A percentile compares a stretch with the other conserved stretches of the same genome.
Evolutionary conservation across 305 asterid genomes (phyloP).

Genomic region (Solanum hybrid): DNA sequence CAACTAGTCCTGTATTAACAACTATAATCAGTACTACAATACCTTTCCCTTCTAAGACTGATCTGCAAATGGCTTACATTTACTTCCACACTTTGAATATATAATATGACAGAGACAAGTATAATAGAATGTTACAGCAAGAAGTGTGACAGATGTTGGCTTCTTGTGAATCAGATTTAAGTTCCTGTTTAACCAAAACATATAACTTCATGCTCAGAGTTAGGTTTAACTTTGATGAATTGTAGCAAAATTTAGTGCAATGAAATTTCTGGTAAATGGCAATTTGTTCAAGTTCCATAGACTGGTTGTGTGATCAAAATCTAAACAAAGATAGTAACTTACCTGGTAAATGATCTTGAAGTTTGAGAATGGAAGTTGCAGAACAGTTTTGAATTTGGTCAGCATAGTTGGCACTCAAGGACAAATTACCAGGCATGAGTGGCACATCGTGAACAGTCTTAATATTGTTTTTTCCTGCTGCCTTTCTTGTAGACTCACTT

Average conservation of each 20-base stretch:
- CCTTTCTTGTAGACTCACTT: conserved; percentile 25
- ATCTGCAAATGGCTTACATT: background rate
- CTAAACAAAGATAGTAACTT: background rate
- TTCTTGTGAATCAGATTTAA: conserved; percentile 55
- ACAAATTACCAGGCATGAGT: conserved; percentile 16
- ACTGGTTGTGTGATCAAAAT: background rate
- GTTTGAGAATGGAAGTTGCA: conserved; percentile 49
- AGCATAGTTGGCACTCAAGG: background rate
- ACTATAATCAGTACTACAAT: background rate
- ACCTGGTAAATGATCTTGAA: conserved; percentile 8
- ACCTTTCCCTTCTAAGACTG: background rate
- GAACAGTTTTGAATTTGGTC: background rate
- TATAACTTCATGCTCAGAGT: background rate
- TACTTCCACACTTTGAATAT: background rate
- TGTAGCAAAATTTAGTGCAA: background rate
- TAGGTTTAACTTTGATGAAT: background rate
- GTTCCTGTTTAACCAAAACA: conserved; percentile 38
- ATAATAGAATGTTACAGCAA: conserved; percentile 26
- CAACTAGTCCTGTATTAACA: too few species aligned
- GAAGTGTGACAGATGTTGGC: conserved; percentile 55
- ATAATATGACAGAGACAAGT: background rate
- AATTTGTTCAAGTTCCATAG: background rate
- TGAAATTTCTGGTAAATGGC: background rate
- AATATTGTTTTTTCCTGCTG: conserved; percentile 19
- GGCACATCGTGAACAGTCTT: conserved; percentile 6